These are phyloP conservation scores for Piloderma croceum DNA, from an alignment of 768 basidiomycete genomes.

Conservation along the genomic window DNA sequence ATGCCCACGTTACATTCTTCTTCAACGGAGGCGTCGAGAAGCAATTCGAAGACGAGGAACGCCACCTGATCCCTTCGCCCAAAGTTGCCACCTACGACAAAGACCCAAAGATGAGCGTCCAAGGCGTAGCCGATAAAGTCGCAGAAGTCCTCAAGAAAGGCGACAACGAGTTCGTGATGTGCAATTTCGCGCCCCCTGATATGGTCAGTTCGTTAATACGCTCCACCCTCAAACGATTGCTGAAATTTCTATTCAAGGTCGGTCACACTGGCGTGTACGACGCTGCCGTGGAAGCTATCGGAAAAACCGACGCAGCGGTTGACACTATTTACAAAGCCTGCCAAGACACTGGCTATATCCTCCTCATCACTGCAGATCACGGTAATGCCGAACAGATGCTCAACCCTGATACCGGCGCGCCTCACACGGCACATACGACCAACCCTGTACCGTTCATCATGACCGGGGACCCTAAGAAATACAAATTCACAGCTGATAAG, in stretches of 20 bases:
- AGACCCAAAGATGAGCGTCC: constrained; percentile 84
- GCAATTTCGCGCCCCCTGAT: constrained; percentile 96
- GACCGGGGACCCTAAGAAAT: constrained; percentile 55
- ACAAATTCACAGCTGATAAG: constrained; percentile 48
- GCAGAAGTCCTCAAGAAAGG: constrained; percentile 69
- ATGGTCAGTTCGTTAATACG: constrained; percentile 76
- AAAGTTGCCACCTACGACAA: constrained; percentile 94
- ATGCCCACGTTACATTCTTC: constrained; percentile 97
- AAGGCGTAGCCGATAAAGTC: constrained; percentile 89
- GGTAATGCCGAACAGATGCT: constrained; percentile 96
- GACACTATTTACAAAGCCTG: constrained; percentile 84
- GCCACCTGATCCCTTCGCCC: constrained; percentile 86
- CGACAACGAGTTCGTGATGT: constrained; percentile 89
- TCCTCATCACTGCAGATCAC: constrained; percentile 89
- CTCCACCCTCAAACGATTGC: background rate
- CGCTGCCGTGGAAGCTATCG: constrained; percentile 84
- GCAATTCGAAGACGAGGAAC: constrained; percentile 77
- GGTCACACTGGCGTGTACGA: constrained; percentile 92
- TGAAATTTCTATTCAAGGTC: constrained; percentile 42
- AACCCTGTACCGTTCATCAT: constrained; percentile 91
- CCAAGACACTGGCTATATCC: constrained; percentile 77
- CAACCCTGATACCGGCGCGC: constrained; percentile 74
- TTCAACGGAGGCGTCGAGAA: constrained; percentile 97
- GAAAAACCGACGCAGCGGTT: constrained; percentile 85
- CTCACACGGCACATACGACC: constrained; percentile 89